Evolutionary conservation across 495 filamentous ascomycete species (phyloP).

Genomic region (Gamarada debralockiae): DNA sequence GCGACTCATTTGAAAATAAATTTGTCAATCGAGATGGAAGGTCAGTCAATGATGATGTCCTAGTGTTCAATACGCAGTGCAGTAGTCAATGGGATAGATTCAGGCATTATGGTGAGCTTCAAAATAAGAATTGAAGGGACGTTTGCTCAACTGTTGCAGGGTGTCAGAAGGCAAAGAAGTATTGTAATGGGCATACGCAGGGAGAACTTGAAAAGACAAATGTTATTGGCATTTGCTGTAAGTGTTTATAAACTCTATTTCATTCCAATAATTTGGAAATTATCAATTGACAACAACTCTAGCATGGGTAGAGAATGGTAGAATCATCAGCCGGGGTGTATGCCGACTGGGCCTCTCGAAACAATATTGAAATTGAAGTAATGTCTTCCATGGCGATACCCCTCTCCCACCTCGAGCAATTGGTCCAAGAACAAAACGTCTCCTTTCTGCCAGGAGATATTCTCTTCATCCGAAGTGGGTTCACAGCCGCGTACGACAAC

Average conservation of each 20-base stretch:
- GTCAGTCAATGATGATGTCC: slow-evolving; percentile 57
- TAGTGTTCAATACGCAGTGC: slow-evolving; percentile 72
- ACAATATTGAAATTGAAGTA: background rate
- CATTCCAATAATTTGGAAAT: background rate
- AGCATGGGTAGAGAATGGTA: background rate
- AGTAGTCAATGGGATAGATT: slow-evolving; percentile 78
- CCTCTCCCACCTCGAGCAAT: background rate
- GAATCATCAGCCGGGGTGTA: background rate
- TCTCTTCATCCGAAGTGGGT: slow-evolving; percentile 49
- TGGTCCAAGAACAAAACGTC: slow-evolving; percentile 12
- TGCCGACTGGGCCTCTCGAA: background rate
- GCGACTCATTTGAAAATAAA: background rate
- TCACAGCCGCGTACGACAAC: slow-evolving; percentile 36
- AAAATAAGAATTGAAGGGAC: background rate
- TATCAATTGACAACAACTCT: no score
- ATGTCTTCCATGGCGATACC: background rate
- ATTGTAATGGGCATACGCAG: background rate
- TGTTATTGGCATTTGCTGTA: background rate
- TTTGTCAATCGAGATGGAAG: slow-evolving; percentile 10
- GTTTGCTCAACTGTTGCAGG: background rate
- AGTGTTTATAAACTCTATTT: background rate
- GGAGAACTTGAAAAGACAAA: background rate
- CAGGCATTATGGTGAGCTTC: slow-evolving; percentile 40
- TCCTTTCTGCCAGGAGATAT: slow-evolving; percentile 45
- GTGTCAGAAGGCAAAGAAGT: background rate